Base-by-base conservation (phyloP, 2,329 filamentous ascomycete species). In the Decorospora gaudefroyi region DNA sequence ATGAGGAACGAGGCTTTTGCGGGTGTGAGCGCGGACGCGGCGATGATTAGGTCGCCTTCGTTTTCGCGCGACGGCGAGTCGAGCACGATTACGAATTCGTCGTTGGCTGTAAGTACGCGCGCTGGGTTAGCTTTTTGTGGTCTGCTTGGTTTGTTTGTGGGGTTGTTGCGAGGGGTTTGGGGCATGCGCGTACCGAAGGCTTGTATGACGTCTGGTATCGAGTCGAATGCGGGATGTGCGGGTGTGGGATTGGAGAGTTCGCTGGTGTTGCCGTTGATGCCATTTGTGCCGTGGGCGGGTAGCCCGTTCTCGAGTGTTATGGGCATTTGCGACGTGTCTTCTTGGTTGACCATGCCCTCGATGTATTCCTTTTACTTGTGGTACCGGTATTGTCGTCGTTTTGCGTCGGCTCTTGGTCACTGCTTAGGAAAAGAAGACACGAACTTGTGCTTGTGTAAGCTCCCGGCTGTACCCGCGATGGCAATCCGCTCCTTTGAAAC, bases 31-130 rank as follows among this genome's bases (percentile, higher is more conserved):
- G 87, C 81, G 57, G 90, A 78, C 51, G 90, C 92, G 57, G 93
- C 89, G 67, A 97, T 95, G 72, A 97, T 96, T 34, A 99, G 83
- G 75, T 99, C 93, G 72, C 91, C 93, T 80, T 99, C 93, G 72
- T 99, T 99, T 73, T 99, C 93, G 72, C 93, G 91, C 51, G 85
- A 83, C 54, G 90, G 84, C 59, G 89, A 88, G 77, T 99, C 93
- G 65, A 99, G 88, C 25, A 96, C 92, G 51, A 99, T 84, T 69
- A 99, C 86, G 79, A 97, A 97, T 68, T 97, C 85, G 72, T 90
- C 90, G 56, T 69, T 65, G 31, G 65, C 71, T 74, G 57, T 13
- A n/a, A 16, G 6, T 31, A 22, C 53, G 46, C 3, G 19, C 10
- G 23, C 40, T 28, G 40, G 42, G 22, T 9, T 4, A 21, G 22